Base-by-base conservation (phyloP, 768 basidiomycete species). In the Xerocomellus chrysenteron region DNA sequence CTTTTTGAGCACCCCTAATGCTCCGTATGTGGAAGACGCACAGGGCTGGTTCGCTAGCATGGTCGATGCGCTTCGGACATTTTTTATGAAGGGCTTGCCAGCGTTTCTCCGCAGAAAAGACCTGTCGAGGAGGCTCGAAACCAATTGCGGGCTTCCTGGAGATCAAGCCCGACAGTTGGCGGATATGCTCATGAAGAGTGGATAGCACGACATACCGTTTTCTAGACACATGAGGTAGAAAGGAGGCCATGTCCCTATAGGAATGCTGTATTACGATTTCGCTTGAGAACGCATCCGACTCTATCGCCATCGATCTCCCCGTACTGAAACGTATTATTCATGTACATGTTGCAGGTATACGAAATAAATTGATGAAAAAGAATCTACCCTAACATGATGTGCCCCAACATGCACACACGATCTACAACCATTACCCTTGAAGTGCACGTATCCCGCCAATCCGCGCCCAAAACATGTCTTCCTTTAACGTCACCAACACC, bases 391-490 rank as follows among this genome's bases (percentile, higher is more conserved):
- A 39, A 28, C 40, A 35, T 33, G 32, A 21, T 21, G 21, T 21
- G 21, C 21, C 21, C 21, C 21, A 21, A 21, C 21, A 21, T 21
- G 21, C 21, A 21, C 21, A 21, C 21, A 21, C 30, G 30, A 32
- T 32, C 9, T 2, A 10, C 10, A 11, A 10, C 30, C 11, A 46
- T 52, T 53, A 62, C 16, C 19, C 52, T 24, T 50, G 54, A 39
- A 45, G 47, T 9, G 55, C 45, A 41, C 66, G 65, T 49, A 75
- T 51, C 7, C 80, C 84, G 1, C 92, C 92, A 46, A 92, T 72
- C 52, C 92, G 75, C 21, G 91, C 88, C 87, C 85, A 93, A 68
- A 90, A 94, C 89, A 94, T 88, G 42, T 89, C 86, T 69, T 93
- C 90, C 56, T 84, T 82, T 60, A 94, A 68, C 43, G 2, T 32